phyloP scores from a whole-genome alignment of 176 grass and related monocot species.

The Calamus simplicifolius region DNA sequence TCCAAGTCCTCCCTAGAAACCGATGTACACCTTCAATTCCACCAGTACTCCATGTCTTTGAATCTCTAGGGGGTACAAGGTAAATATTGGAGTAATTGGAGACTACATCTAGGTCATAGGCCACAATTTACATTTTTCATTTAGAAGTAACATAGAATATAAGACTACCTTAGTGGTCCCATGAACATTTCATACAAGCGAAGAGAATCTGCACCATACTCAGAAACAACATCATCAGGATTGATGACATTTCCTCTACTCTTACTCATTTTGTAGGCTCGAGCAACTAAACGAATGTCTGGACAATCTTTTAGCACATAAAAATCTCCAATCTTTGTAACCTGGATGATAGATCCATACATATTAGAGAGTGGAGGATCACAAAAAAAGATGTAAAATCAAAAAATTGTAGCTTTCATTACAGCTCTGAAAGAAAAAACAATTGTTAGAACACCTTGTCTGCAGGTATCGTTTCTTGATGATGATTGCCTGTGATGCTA shows the following conservation, averaged over 20 bases:
- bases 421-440: slow-evolving; percentile 3
- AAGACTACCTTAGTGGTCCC: slow-evolving; percentile 66
- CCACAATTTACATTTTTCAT: background rate
- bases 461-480: slow-evolving; percentile 71
- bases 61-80: slow-evolving; percentile 40
- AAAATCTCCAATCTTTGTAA: slow-evolving; percentile 77
- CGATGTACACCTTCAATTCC: slow-evolving; percentile 95
- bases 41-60: slow-evolving; percentile 91
- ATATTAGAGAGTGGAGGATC: background rate
- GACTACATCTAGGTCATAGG: background rate
- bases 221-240: slow-evolving; percentile 92
- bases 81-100: no score
- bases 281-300: slow-evolving; percentile 56
- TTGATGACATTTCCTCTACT: slow-evolving; percentile 98
- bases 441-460: slow-evolving; percentile 51
- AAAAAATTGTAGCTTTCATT: background rate
- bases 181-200: slow-evolving; percentile 99
- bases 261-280: slow-evolving; percentile 98
- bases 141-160: background rate
- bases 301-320: slow-evolving; percentile 82
- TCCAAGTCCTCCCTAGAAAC: slow-evolving; percentile 93
- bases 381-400: background rate
- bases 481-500: slow-evolving; percentile 39
- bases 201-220: slow-evolving; percentile 96
- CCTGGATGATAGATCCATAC: slow-evolving; percentile 30